These are phyloP conservation scores for Cyathus striatus DNA, from an alignment of 768 basidiomycete species.

Conservation along the genomic window DNA sequence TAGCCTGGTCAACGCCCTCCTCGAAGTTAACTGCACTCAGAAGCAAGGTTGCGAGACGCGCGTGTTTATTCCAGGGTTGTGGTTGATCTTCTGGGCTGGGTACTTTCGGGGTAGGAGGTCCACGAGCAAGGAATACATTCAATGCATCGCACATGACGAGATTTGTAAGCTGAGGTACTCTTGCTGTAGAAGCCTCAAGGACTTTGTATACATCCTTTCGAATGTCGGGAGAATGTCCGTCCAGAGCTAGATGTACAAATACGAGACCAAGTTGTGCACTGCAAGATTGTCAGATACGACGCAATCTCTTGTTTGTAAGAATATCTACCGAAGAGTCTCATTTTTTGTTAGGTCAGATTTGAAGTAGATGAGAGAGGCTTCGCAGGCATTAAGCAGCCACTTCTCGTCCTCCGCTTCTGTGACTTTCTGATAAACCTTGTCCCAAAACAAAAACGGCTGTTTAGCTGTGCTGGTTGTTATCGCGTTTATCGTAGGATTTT, in stretches of 20 bases:
- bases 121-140: slow-evolving; percentile 36
- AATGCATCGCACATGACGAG: slow-evolving; percentile 59
- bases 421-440: slow-evolving; percentile 79
- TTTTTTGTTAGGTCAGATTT: slow-evolving; percentile 46
- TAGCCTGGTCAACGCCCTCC: slow-evolving; percentile 31
- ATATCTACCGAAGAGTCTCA: slow-evolving; percentile 48
- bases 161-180: slow-evolving; percentile 44
- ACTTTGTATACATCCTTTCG: slow-evolving; percentile 41
- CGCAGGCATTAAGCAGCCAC: slow-evolving; percentile 72
- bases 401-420: slow-evolving; percentile 54
- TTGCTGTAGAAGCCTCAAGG: slow-evolving; percentile 31
- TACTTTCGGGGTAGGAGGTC: slow-evolving; percentile 14
- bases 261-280: slow-evolving; percentile 63
- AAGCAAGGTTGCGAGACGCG: slow-evolving; percentile 48
- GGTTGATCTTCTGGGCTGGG: slow-evolving; percentile 24
- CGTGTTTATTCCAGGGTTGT: slow-evolving; percentile 41
- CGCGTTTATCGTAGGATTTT: slow-evolving; percentile 41
- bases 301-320: too few relatives aligned
- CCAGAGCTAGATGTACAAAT: slow-evolving; percentile 65
- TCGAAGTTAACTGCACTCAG: slow-evolving; percentile 44
- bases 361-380: slow-evolving; percentile 44
- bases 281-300: too few relatives aligned
- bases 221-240: slow-evolving; percentile 47
- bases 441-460: slow-evolving; percentile 84
- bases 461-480: slow-evolving; percentile 52